Base-by-base conservation (phyloP, 495 filamentous ascomycete species). In the Aspergillus egyptiacus region DNA sequence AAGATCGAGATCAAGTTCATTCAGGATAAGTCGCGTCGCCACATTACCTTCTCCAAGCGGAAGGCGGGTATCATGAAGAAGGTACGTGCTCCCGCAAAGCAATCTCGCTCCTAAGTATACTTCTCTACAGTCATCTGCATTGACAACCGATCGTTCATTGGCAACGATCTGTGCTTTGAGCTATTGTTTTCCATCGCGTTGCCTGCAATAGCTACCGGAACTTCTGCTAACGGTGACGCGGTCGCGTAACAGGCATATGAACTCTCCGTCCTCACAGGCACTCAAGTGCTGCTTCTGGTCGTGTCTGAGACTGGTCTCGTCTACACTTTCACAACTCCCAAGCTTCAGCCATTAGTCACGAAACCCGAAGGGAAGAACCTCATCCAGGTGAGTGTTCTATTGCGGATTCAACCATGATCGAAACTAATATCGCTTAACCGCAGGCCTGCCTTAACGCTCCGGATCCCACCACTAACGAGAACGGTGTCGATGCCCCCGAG, bases 1-100 rank as follows among this genome's bases (percentile, higher is more conserved):
- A 99, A 99, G 83, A 99, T 99, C 61, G 93, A 99, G 74, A 99
- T 99, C 75, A 99, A 99, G 80, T 99, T 99, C 73, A 99, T 99
- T 65, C 90, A 91, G 70, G 93, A 99, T 74, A 99, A 99, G 78
- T 97, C 93, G 74, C 90, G 93, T 75, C 87, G 93, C 48, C 93
- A 99, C 76, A 99, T 99, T 68, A 99, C 93, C 55, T 99, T 99
- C 72, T 97, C 94, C 55, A 99, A 99, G 84, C 90, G 93, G 68
- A 99, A 99, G 80, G 93, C 93, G 50, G 93, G 93, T 61, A 99
- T 99, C 73, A 99, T 99, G 93, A 99, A 99, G 81, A 99, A 99
- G 91, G 93, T 96, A 67, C 53, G 81, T 76, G 19, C 42, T 40
- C 39, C 47, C 61, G 25, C 14, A 24, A 18, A 25, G 48, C 56